Evolutionary conservation across 768 basidiomycete species (phyloP).

Genomic region (Pleurotus tuber-regium): DNA sequence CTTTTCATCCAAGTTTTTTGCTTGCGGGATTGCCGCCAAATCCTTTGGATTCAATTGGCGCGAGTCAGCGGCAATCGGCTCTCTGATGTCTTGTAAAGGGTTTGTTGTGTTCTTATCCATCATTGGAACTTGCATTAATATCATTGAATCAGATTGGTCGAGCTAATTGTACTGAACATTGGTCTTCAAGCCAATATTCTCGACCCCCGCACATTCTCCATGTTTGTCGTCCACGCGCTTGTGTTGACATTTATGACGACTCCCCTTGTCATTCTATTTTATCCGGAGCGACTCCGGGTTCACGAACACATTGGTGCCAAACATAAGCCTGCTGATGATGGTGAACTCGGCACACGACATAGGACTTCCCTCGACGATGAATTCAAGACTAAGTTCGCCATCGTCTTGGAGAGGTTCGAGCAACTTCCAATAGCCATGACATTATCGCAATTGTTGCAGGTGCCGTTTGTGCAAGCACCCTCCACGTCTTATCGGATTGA

Average conservation of each 20-base stretch:
- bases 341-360: slow-evolving; percentile 17
- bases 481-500: slow-evolving; percentile 16
- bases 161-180: slow-evolving; percentile 90
- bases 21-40: slow-evolving; percentile 61
- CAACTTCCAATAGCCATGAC: slow-evolving; percentile 83
- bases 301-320: slow-evolving; percentile 24
- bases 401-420: slow-evolving; percentile 81
- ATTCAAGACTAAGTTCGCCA: slow-evolving; percentile 57
- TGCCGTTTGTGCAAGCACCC: slow-evolving; percentile 14
- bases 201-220: slow-evolving; percentile 70
- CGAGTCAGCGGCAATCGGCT: slow-evolving; percentile 82
- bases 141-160: slow-evolving; percentile 52
- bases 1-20: slow-evolving; percentile 77
- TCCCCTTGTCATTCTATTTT: slow-evolving; percentile 75
- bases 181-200: slow-evolving; percentile 70
- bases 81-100: slow-evolving; percentile 92
- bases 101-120: slow-evolving; percentile 27
- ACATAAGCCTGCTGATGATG: slow-evolving; percentile 18
- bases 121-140: background rate
- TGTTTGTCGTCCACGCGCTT: slow-evolving; percentile 83
- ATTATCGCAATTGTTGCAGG: slow-evolving; percentile 68
- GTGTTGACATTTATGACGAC: slow-evolving; percentile 83
- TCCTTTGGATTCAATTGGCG: slow-evolving; percentile 63
- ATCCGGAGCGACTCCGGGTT: slow-evolving; percentile 61
- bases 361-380: slow-evolving; percentile 29